These are phyloP conservation scores for Cystoderma amianthinum DNA, from an alignment of 768 basidiomycete species.

Conservation along the genomic window DNA sequence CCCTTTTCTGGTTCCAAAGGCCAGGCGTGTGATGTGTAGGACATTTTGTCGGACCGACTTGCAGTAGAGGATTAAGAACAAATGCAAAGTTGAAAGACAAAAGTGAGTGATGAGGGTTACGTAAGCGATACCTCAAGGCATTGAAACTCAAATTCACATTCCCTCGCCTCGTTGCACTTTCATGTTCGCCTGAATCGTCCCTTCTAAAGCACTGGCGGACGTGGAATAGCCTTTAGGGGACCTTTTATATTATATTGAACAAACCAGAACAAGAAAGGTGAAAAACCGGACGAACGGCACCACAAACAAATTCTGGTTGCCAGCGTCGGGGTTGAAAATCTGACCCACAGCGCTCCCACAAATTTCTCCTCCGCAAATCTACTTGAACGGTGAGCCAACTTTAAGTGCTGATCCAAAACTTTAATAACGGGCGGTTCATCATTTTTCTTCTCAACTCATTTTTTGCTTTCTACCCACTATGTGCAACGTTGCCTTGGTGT, in stretches of 20 bases:
- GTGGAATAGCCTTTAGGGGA: too few relatives aligned
- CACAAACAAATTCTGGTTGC: slow-evolving; percentile 21
- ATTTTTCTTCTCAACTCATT: slow-evolving; percentile 19
- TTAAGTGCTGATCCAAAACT: slow-evolving; percentile 52
- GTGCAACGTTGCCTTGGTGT: slow-evolving; percentile 15
- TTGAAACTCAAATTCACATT: background rate
- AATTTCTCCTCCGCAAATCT: slow-evolving; percentile 56
- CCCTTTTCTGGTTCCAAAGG: background rate
- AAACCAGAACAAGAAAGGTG: slow-evolving; percentile 1
- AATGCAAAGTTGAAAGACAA: background rate
- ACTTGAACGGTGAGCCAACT: slow-evolving; percentile 68
- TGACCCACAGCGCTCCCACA: slow-evolving; percentile 20
- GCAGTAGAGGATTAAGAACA: background rate
- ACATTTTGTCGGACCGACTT: background rate
- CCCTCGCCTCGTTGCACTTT: slow-evolving; percentile 2
- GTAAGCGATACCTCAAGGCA: slow-evolving; percentile 8
- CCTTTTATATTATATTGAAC: too few relatives aligned
- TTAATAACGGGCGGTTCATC: slow-evolving; percentile 43
- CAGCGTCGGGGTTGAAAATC: slow-evolving; percentile 35
- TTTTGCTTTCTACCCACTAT: slow-evolving; percentile 13
- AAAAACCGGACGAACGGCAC: slow-evolving; percentile 4
- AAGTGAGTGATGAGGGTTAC: slow-evolving; percentile 7
- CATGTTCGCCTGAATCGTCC: too few relatives aligned
- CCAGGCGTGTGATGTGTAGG: background rate
- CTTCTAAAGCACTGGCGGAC: too few relatives aligned